Evolutionary conservation across 331 rosid species (phyloP).

Genomic region (Rosa hybrid): DNA sequence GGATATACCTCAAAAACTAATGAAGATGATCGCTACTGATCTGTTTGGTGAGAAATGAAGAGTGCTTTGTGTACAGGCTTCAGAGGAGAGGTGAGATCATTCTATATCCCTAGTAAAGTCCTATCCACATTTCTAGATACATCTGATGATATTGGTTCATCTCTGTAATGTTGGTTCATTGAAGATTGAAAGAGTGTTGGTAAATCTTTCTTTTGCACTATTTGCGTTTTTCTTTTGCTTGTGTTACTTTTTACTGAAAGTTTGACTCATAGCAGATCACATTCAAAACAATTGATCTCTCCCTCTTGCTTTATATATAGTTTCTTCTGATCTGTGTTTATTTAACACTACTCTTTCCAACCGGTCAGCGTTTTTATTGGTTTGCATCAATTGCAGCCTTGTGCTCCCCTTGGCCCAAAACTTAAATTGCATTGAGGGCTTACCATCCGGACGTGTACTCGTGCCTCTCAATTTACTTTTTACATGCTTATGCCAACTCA

Average conservation of each 20-base stretch:
- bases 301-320: background rate
- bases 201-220: background rate
- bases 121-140: background rate
- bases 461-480: background rate
- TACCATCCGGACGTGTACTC: constrained; percentile 10
- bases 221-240: background rate
- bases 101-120: background rate
- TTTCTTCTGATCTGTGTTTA: background rate
- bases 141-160: background rate
- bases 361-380: background rate
- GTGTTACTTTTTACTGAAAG: background rate
- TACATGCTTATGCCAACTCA: constrained; percentile 9
- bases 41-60: background rate
- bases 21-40: background rate
- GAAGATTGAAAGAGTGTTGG: background rate
- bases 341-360: background rate
- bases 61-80: background rate
- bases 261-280: background rate
- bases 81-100: constrained; percentile 9
- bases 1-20: background rate
- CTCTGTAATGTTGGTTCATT: background rate
- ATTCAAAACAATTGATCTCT: background rate
- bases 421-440: constrained; percentile 23
- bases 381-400: background rate
- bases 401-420: constrained; percentile 9